Base-by-base conservation (phyloP, 2,329 filamentous ascomycete species). In the Dactylellina cionopaga region DNA sequence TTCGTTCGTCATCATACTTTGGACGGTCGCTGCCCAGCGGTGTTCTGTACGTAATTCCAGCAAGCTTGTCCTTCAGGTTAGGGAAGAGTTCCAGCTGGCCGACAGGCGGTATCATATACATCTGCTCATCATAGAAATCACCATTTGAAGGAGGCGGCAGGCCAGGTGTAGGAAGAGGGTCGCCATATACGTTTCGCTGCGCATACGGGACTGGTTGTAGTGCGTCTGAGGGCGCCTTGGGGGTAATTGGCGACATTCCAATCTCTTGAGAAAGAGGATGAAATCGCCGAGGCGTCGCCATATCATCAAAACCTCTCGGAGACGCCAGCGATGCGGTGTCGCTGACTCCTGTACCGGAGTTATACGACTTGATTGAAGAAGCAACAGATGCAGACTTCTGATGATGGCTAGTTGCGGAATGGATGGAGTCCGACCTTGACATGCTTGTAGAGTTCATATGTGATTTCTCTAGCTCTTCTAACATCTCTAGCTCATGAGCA, bases 401-500 rank as follows among this genome's bases (percentile, higher is more conserved):
- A 22, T 66, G 69, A 19, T 66, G 52, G 31, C 56, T 71, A 27
- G 41, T 58, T 11, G 27, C 35, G 19, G 52, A 76, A 33, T 63
- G 75, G 68, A 56, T 73, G 62, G 65, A 77, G 71, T 46, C 75
- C 54, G 47, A 77, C 64, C 59, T 74, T 41, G 52, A 47, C 66
- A 46, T 74, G 55, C 22, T 62, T 46, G 29, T 35, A 5, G 62
- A 60, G 44, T 64, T 74, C 46, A 74, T 11, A 35, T 74, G 69
- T 13, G 60, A 62, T 29, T 74, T 74, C 41, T 76, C 76, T 56
- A 77, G 73, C 44, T 84, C 83, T 62, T 91, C 88, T 2, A 87
- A 80, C 19, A 87, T 85, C 71, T 88, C 88, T 76, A 89, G 86
- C 65, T 91, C 89, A 73, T 88, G 85, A n/a, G 89, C 87, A 70